Conservation (phyloP, 306 rosid genomes). For the Oemleria cerasiformis region DNA sequence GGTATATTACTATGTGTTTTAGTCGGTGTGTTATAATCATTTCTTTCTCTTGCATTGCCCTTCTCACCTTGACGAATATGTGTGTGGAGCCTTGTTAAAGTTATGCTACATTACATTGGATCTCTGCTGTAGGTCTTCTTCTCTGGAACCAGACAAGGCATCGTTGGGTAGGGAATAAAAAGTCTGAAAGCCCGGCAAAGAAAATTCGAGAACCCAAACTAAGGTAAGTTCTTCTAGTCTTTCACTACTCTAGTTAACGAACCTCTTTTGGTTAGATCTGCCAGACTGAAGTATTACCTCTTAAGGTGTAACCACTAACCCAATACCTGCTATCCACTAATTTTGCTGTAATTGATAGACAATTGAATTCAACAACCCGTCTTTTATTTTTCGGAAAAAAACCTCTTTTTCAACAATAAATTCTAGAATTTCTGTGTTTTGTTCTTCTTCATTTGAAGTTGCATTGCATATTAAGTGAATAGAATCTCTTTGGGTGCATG, state of each 20-base stretch:
- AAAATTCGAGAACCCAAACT: slow-evolving; percentile 75
- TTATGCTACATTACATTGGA: slow-evolving; percentile 10
- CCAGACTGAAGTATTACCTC: background rate
- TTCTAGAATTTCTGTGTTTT: no score
- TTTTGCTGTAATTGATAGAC: background rate
- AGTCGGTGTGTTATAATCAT: background rate
- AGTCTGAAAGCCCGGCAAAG: slow-evolving; percentile 37
- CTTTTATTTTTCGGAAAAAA: background rate
- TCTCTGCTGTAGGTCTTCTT: slow-evolving; percentile 65
- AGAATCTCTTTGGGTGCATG: background rate
- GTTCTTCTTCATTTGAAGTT: background rate
- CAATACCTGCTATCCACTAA: background rate
- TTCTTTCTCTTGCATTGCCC: background rate
- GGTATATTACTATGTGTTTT: background rate
- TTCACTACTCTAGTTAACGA: background rate
- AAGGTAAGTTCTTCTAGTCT: slow-evolving; percentile 39
- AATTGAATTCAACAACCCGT: background rate
- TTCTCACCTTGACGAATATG: background rate
- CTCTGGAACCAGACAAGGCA: slow-evolving; percentile 92
- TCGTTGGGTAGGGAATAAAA: slow-evolving; percentile 75
- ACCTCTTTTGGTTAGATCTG: background rate
- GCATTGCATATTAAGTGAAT: background rate
- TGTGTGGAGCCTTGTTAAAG: slow-evolving; percentile 18
- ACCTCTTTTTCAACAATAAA: no score
- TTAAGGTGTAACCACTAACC: background rate